phyloP scores from a whole-genome alignment of 257 asterid species.

The Schizonepeta tenuifolia region DNA sequence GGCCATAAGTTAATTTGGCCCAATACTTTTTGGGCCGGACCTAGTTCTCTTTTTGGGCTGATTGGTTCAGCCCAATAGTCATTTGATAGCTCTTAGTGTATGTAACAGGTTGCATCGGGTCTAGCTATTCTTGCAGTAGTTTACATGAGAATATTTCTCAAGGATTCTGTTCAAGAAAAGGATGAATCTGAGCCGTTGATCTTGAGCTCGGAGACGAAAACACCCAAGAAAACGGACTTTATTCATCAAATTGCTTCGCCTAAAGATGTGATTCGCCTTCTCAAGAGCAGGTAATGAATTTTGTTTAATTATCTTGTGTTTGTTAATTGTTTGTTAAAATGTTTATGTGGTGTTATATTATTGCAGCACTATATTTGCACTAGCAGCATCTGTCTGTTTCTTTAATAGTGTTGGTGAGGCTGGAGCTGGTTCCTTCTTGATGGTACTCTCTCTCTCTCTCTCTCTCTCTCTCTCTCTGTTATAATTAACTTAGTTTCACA shows the following conservation, averaged over 20 bases:
- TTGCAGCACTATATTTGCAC: conserved; percentile 28
- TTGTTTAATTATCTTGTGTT: background rate
- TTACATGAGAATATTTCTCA: conserved; percentile 26
- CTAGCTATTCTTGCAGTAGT: conserved; percentile 22
- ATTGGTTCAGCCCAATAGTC: too few species aligned
- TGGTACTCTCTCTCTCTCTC: conserved; percentile 15
- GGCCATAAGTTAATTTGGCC: too few species aligned
- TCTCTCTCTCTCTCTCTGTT: background rate
- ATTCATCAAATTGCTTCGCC: conserved; percentile 31
- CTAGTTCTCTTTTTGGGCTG: too few species aligned
- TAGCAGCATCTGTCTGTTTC: conserved; percentile 31
- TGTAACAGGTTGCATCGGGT: conserved; percentile 28
- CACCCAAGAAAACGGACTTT: background rate
- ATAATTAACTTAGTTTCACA: background rate
- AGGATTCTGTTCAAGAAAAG: background rate
- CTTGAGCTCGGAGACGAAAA: background rate
- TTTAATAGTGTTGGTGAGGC: conserved; percentile 34
- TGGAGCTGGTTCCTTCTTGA: conserved; percentile 24
- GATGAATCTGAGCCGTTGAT: conserved; percentile 23
- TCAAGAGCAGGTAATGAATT: conserved; percentile 28
- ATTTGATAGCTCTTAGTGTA: too few species aligned
- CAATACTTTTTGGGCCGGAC: too few species aligned
- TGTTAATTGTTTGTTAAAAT: background rate
- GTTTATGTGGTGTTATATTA: too few species aligned
- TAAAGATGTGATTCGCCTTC: conserved; percentile 9